Evolutionary conservation across 805 yeast species (phyloP), one percentile per base, ranked within the genome.

Genomic region (Myxozyma sirexii): DNA sequence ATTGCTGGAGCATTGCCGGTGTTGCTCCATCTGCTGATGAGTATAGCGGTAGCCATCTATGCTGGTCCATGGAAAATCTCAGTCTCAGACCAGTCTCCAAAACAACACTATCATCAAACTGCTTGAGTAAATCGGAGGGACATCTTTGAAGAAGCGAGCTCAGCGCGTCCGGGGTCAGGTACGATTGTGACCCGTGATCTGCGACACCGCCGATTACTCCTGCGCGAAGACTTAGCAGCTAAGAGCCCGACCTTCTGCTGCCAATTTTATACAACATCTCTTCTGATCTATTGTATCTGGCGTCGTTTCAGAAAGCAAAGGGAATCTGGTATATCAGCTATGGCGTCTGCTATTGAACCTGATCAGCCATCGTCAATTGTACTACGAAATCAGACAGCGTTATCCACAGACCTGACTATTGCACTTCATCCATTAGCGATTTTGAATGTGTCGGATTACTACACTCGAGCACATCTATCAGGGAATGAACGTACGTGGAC

Each of bases 401-500:
- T 19, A 5, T 21, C 54, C 19, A 53, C 60, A 5, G 64, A 59
- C n/a, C 60, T 64, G 2, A 54, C 64, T 12, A 59, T 64, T 31
- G 62, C 59, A 4, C 56, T 74, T 10, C 77, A 74, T 58, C 75
- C 77, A 4, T 59, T 74, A 43, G 73, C 76, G 4, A 49, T 74
- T 35, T 68, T 74, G 44, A 73, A 72, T 61, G 70, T 74, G 10
- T 71, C 76, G 26, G 76, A 74, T 59, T 71, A 64, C 48, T 69
- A 64, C 48, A 71, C 74, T 2, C 63, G 77, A 10, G 62, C 68
- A 24, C 63, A 24, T 41, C 48, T 26, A 42, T 19, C 52, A 29
- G 63, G 60, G 24, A 29, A 48, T 1, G 44, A 39, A 31, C 56
- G 73, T 69, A 53, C 15, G 72, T 63, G 1, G 3, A 23, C 19